Percentiles rank a stretch among this genome's conserved stretches.
These are phyloP conservation scores for Clarireedia monteithiana DNA, from an alignment of 2,329 filamentous ascomycete species.

Conservation along the genomic window DNA sequence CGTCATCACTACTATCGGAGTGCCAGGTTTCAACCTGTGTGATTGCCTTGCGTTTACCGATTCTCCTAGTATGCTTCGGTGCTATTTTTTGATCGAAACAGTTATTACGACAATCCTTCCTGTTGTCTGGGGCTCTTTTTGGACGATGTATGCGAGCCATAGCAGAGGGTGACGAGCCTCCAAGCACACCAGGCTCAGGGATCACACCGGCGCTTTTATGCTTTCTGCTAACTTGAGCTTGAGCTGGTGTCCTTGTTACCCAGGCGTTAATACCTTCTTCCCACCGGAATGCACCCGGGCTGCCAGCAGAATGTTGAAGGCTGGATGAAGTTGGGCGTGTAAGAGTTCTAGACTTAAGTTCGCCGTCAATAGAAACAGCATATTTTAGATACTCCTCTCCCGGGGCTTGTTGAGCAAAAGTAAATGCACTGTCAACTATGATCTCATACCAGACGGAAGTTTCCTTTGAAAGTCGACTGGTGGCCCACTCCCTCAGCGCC, in stretches of 20 bases:
- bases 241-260: constrained; percentile 41
- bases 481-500: constrained; percentile 13
- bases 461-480: constrained; percentile 1
- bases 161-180: constrained; percentile 18
- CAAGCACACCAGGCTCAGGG: constrained; percentile 6
- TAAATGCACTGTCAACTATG: constrained; percentile 28
- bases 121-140: not conserved
- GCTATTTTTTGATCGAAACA: not conserved
- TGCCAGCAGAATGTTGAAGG: constrained; percentile 11
- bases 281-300: constrained; percentile 36
- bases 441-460: constrained; percentile 18
- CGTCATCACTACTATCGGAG: constrained; percentile 27
- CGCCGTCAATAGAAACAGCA: constrained; percentile 20
- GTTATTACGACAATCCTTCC: not conserved
- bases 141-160: not conserved
- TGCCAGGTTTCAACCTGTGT: not conserved
- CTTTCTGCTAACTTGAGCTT: constrained; percentile 9
- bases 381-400: constrained; percentile 26
- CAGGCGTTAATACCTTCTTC: constrained; percentile 50
- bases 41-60: not conserved
- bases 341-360: not conserved
- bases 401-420: constrained; percentile 26
- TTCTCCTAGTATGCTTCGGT: constrained; percentile 6
- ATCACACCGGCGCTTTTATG: not conserved
- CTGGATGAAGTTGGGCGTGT: not conserved